Conservation (phyloP, 495 filamentous ascomycete species). For the Aspergillus wentii region DNA sequence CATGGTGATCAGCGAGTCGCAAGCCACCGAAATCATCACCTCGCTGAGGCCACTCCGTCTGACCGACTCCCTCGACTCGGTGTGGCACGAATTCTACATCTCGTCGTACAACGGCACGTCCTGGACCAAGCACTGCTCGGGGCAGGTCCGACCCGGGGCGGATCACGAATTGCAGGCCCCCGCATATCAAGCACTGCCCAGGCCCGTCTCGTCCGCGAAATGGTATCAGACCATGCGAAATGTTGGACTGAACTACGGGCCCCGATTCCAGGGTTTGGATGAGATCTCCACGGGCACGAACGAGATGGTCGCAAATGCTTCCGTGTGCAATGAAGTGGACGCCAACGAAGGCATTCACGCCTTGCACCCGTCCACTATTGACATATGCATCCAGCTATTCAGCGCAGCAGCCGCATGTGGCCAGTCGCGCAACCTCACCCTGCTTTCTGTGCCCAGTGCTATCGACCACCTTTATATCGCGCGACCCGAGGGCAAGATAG, state of each 20-base stretch:
- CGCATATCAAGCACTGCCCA: slow-evolving; percentile 5
- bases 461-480: slow-evolving; percentile 1
- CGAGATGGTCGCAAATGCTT: slow-evolving; percentile 12
- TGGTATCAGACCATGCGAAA: slow-evolving; percentile 33
- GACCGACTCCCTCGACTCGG: slow-evolving; percentile 27
- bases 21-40: slow-evolving; percentile 36
- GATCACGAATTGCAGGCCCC: slow-evolving; percentile 1
- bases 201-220: slow-evolving; percentile 3
- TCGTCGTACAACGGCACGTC: slow-evolving; percentile 24
- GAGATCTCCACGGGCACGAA: slow-evolving; percentile 20
- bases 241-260: slow-evolving; percentile 33
- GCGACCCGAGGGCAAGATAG: neutral
- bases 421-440: slow-evolving; percentile 15
- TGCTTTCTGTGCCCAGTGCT: neutral
- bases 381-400: slow-evolving; percentile 34
- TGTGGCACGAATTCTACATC: slow-evolving; percentile 43
- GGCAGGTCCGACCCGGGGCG: slow-evolving; percentile 17
- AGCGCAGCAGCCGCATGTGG: slow-evolving; percentile 27
- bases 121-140: slow-evolving; percentile 40
- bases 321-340: slow-evolving; percentile 3
- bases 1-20: slow-evolving; percentile 38
- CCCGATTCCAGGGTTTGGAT: slow-evolving; percentile 17
- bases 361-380: slow-evolving; percentile 40
- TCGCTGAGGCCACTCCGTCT: slow-evolving; percentile 25
- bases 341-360: slow-evolving; percentile 15